Base-by-base conservation (phyloP, 768 basidiomycete species). In the Xerocomellus chrysenteron region DNA sequence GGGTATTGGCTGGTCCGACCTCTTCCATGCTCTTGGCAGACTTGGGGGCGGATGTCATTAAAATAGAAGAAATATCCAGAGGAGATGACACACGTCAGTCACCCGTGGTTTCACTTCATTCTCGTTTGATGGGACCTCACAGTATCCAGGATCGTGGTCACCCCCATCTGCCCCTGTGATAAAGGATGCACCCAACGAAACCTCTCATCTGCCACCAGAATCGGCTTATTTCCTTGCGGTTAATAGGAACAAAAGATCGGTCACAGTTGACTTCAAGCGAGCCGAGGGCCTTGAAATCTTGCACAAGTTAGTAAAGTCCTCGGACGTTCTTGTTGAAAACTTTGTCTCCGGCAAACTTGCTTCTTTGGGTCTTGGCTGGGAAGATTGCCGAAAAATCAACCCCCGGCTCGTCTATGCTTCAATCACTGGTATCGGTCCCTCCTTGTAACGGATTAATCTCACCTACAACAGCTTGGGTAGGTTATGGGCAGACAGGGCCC, bases 21-120 rank as follows among this genome's bases (percentile, higher is more conserved):
- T 84, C 88, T n/a, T 91, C 93, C 2, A 91, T 95, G 94, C 80
- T 96, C 57, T 79, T 97, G n/a, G 94, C 87, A 8, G 93, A 95
- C 74, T 75, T 95, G 36, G 88, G 92, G 2, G 95, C 95, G 46
- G 93, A 98, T 68, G 93, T 98, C 30, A 83, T 97, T 70, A 98
- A 97, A 70, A 84, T 97, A 6, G 93, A 95, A 68, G 89, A 92
- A 67, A 76, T 83, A 50, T 76, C 79, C 43, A 81, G 78, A 56
- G 95, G 95, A 24, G 95, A 98, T 66, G 95, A 98, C 73, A 98
- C 95, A 33, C 82, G 93, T 83, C 73, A 68, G 80, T 76, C 49
- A 45, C 35, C 48, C 46, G 46, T 36, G 17, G 47, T 47, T 47
- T 54, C 54, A 41, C 50, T 26, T 52, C 50, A 50, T 59, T 39